Base-by-base conservation (phyloP, 1,139 yeast genomes). In the Maudiozyma humilis region DNA sequence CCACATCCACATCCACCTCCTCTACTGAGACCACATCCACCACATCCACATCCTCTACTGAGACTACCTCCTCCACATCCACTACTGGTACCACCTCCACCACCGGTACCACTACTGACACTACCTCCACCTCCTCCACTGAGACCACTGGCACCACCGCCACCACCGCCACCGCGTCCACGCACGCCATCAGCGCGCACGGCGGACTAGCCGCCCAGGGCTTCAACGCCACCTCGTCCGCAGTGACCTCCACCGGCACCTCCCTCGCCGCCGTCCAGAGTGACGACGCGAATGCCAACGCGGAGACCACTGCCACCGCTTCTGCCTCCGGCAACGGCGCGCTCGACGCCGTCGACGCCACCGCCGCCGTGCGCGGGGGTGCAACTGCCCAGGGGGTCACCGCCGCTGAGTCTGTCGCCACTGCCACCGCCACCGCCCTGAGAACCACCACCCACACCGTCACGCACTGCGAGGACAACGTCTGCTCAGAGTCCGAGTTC, bases 391-490 rank as follows among this genome's bases (percentile, higher is more conserved):
- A 23, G 10, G 10, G 10, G 6, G 27, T 10, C 27, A 10, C 16
- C 19, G n/a, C 36, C 19, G 36, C 4, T 5, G 13, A 8, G 17
- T 37, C 40, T 15, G 17, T 30, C 31, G 20, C 20, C 19, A 23
- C 40, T 15, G 40, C 14, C 14, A 37, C 40, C 18, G 34, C 31
- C 15, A 32, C 31, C 19, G 7, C 17, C 2, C 14, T 23, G 19
- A 36, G 41, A 25, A 31, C 44, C 19, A 34, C 42, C 19, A 29
- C 34, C 35, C 31, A 14, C 27, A 29, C 32, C 3, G 23, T 41
- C 13, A 41, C 43, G 12, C 38, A 41, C 13, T 41, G 43, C 25
- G 15, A 30, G 7, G 30, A 41, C 27, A 30, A 41, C 23, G 18
- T 34, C 17, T 41, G 43, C 25, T 30, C 31, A 8, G 32, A 34